phyloP scores from a whole-genome alignment of 129 eudicot genomes.

The Flaveria bidentis region DNA sequence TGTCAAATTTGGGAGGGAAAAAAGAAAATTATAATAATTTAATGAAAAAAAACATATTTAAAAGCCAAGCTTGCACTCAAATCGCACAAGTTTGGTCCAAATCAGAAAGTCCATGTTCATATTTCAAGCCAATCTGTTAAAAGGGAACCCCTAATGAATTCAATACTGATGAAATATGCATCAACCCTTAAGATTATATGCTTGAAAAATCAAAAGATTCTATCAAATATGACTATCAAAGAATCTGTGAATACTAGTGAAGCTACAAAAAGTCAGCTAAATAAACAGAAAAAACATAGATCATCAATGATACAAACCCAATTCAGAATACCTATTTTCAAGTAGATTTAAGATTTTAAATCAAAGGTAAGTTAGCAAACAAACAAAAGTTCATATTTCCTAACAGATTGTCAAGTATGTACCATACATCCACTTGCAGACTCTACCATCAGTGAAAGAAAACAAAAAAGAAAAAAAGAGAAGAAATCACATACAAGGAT shows the following conservation, averaged over 20 bases:
- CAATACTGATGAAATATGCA: conserved; percentile 19
- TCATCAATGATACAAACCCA: conserved; percentile 27
- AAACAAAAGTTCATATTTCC: conserved; percentile 8
- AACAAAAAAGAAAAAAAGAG: not conserved
- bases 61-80: conserved; percentile 17
- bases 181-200: conserved; percentile 28
- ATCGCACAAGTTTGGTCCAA: conserved; percentile 26
- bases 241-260: conserved; percentile 23
- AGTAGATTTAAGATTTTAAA: conserved; percentile 30
- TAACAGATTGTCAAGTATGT: conserved; percentile 31
- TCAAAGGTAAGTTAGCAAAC: conserved; percentile 8
- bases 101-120: conserved; percentile 15
- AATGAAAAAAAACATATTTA: not conserved
- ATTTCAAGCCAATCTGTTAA: conserved; percentile 33
- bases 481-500: conserved; percentile 1
- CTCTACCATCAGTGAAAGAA: conserved; percentile 19
- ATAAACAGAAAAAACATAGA: conserved; percentile 19
- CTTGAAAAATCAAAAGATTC: conserved; percentile 34
- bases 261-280: conserved; percentile 21
- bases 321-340: conserved; percentile 23
- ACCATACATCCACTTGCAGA: conserved; percentile 35
- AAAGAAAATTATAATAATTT: not conserved
- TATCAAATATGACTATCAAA: conserved; percentile 23
- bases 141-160: conserved; percentile 3
- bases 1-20: conserved; percentile 22